Conservation (phyloP, 805 yeast genomes). For the Komagataella kurtzmanii region DNA sequence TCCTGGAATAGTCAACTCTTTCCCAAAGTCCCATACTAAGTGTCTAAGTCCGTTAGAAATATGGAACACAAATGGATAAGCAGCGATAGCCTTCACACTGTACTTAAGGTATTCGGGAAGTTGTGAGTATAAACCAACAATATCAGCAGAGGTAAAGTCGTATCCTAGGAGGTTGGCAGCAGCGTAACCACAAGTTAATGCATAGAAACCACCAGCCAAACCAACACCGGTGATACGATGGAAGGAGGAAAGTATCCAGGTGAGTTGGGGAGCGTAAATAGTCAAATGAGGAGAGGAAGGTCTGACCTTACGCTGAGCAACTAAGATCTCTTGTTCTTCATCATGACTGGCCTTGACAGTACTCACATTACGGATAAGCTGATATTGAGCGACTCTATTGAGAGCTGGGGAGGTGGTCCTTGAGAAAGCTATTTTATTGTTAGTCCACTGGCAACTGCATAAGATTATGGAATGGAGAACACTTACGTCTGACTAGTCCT, state of each 20-base stretch:
- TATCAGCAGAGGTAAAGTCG: slow-evolving; percentile 35
- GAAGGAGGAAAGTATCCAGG: slow-evolving; percentile 65
- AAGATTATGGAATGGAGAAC: not conserved
- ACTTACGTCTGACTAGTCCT: not conserved
- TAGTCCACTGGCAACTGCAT: not conserved
- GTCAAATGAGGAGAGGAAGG: slow-evolving; percentile 85
- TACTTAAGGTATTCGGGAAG: slow-evolving; percentile 53
- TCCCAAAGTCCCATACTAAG: slow-evolving; percentile 84
- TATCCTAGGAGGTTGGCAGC: slow-evolving; percentile 52
- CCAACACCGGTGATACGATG: slow-evolving; percentile 87
- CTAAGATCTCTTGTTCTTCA: slow-evolving; percentile 56
- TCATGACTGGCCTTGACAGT: slow-evolving; percentile 42
- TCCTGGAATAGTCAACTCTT: slow-evolving; percentile 67
- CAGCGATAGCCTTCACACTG: slow-evolving; percentile 52
- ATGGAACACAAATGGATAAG: slow-evolving; percentile 85
- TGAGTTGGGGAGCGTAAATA: slow-evolving; percentile 85
- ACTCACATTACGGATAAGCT: slow-evolving; percentile 6
- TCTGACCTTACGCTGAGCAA: slow-evolving; percentile 75
- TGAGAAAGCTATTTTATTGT: not conserved
- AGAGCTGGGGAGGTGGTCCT: not conserved
- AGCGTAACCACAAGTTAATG: slow-evolving; percentile 63
- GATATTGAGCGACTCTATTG: not conserved
- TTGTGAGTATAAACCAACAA: slow-evolving; percentile 43
- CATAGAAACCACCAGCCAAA: slow-evolving; percentile 69
- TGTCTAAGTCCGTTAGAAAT: slow-evolving; percentile 83